Evolutionary conservation across 106 monocot species (phyloP), one percentile per base, ranked within the genome.

Genomic region (Acorus calamus): DNA sequence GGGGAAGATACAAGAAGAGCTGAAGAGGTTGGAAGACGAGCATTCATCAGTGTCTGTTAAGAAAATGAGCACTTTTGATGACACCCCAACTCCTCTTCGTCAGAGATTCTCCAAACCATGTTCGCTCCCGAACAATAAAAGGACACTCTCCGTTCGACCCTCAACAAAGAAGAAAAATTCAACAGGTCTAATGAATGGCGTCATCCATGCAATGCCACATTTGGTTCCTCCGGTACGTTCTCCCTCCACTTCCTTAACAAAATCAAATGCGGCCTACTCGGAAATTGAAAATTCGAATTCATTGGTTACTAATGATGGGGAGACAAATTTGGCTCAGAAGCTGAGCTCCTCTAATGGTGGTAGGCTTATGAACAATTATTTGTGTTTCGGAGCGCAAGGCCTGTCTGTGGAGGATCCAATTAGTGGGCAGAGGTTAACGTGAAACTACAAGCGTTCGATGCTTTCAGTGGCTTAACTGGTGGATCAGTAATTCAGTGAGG

Each of bases 141-240:
- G 85, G 50, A 77, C 83, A 11, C 78, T 86, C 8, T 69, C 89
- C 1, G 80, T 79, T 8, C 78, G 80, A 56, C 85, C 85, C 4
- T 67, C 80, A 0, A 69, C 77, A 0, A 89, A 79, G 72, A 89
- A 83, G 78, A 93, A 74, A 63, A 72, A 83, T 44, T 45, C 88
- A 3, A 71, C 78, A 6, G 74, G 80, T 4, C 64, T 93, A 6
- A 81, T 76, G 71, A 88, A 93, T 3, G 93, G 89, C 4, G 85
- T 89, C 42, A 78, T 81, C 9, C 80, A 83, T 72, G 75, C 80
- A n/a, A 86, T 86, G 83, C 85, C 93, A 8, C 83, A 85, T 47
- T 47, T 86, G 7, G 73, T 74, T 44, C 70, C 73, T 3, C 44
- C 61, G 5, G 5, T 49, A 47, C 50, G 47, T 10, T 60, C 82